Conservation (phyloP, 345 rosid genomes). For the Hibiscus trionum region DNA sequence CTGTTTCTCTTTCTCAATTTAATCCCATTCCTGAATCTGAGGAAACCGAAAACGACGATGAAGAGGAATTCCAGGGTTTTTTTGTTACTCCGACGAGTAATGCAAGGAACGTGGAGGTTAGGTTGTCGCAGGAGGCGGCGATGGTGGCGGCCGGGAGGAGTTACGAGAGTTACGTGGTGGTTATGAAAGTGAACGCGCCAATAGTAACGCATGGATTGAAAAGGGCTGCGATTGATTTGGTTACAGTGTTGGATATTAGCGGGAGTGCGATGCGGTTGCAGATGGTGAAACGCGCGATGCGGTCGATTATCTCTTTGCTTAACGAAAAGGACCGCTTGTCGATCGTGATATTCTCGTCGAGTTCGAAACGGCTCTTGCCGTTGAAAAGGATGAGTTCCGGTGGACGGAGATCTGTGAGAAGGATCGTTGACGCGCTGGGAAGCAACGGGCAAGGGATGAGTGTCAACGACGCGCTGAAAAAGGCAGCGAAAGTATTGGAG, state of each 20-base stretch:
- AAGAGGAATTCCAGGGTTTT: conserved; percentile 51
- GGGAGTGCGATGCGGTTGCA: conserved; percentile 36
- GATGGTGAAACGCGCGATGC: conserved; percentile 60
- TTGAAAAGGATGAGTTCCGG: conserved; percentile 58
- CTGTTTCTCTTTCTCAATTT: conserved; percentile 40
- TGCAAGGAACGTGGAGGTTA: conserved; percentile 34
- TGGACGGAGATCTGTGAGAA: conserved; percentile 61
- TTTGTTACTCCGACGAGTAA: conserved; percentile 18
- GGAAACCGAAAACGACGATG: conserved; percentile 45
- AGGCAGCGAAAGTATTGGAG: conserved; percentile 76
- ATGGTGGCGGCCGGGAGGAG: conserved; percentile 45
- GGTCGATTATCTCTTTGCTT: conserved; percentile 47
- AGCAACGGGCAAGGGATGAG: conserved; percentile 50
- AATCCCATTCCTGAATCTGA: conserved; percentile 73
- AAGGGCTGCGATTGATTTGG: conserved; percentile 62
- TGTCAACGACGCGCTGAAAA: conserved; percentile 69
- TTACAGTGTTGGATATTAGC: conserved; percentile 60
- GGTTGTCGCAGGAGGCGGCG: conserved; percentile 57
- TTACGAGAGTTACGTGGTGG: conserved; percentile 47
- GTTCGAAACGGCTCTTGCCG: conserved; percentile 62
- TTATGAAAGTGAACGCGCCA: conserved; percentile 60
- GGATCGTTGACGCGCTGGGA: conserved; percentile 55
- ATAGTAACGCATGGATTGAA: conserved; percentile 23
- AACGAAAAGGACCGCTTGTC: conserved; percentile 65
- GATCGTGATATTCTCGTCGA: conserved; percentile 66